phyloP scores from a whole-genome alignment of 768 basidiomycete species.

The Suillus decipiens region DNA sequence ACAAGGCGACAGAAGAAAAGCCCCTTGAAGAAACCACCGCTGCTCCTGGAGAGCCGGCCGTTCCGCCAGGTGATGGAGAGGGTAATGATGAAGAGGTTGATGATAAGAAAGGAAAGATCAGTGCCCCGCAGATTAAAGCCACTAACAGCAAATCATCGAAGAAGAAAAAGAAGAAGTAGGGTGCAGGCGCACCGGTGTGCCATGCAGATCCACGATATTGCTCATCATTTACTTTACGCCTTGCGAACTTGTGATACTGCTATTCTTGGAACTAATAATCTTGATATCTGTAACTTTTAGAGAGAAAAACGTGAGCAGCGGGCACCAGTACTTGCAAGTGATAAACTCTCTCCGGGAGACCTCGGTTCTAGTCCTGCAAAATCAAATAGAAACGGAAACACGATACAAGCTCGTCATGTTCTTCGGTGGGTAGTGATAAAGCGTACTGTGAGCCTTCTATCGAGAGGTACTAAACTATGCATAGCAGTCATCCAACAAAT shows the following conservation, averaged over 20 bases:
- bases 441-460: not conserved
- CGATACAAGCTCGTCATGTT: not conserved
- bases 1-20: not conserved
- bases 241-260: not conserved
- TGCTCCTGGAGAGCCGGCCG: conserved; percentile 6
- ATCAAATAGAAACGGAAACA: not conserved
- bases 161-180: conserved; percentile 20
- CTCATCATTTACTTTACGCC: conserved; percentile 5
- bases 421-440: not conserved
- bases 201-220: not conserved
- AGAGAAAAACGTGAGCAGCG: not conserved
- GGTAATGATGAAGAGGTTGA: conserved; percentile 7
- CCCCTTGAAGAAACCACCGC: not conserved
- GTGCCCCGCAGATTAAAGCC: conserved; percentile 4
- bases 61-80: not conserved
- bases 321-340: not conserved
- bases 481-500: not conserved
- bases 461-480: too few species aligned
- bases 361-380: not conserved
- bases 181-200: not conserved
- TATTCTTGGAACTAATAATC: not conserved
- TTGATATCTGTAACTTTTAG: not conserved
- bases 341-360: not conserved
- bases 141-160: not conserved
- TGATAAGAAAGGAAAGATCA: conserved; percentile 1